phyloP scores from a whole-genome alignment of 768 basidiomycete genomes.

The Tricholoma furcatifolium region DNA sequence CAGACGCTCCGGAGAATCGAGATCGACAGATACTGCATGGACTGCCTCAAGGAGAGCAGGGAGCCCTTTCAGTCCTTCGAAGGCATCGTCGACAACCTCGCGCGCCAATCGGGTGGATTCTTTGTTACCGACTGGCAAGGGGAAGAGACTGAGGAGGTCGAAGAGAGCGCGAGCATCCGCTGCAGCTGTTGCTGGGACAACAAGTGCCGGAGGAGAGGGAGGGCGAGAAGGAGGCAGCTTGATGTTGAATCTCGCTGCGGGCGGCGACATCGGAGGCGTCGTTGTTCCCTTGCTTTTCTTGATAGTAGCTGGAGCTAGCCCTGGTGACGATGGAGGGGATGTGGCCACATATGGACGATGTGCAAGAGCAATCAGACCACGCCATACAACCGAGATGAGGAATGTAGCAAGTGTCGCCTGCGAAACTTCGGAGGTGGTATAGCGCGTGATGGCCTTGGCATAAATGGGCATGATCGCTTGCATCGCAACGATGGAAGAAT shows the following conservation, averaged over 20 bases:
- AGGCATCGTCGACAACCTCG: constrained; percentile 81
- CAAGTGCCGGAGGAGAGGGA: constrained; percentile 50
- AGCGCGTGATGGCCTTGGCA: constrained; percentile 53
- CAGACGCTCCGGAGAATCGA: constrained; percentile 17
- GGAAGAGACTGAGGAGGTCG: constrained; percentile 58
- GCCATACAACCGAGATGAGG: constrained; percentile 75
- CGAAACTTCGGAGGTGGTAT: constrained; percentile 49
- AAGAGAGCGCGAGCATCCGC: constrained; percentile 62
- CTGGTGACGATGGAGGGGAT: constrained; percentile 41
- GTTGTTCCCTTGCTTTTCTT: constrained; percentile 46
- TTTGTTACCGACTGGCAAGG: constrained; percentile 54
- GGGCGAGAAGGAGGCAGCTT: constrained; percentile 71
- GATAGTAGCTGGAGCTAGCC: constrained; percentile 23
- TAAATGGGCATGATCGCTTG: constrained; percentile 64
- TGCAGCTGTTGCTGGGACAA: constrained; percentile 40
- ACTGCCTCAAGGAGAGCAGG: constrained; percentile 55
- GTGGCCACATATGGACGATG: constrained; percentile 49
- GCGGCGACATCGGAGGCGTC: constrained; percentile 56
- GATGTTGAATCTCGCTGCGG: constrained; percentile 58
- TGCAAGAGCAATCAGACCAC: constrained; percentile 66
- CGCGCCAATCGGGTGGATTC: constrained; percentile 55
- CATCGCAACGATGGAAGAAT: constrained; percentile 61
- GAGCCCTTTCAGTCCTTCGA: constrained; percentile 60
- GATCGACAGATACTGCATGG: constrained; percentile 20
- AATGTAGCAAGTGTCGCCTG: constrained; percentile 67